These are phyloP conservation scores for Pleodorina starrii DNA, from an alignment of 139 green algal species.

Conservation along the genomic window DNA sequence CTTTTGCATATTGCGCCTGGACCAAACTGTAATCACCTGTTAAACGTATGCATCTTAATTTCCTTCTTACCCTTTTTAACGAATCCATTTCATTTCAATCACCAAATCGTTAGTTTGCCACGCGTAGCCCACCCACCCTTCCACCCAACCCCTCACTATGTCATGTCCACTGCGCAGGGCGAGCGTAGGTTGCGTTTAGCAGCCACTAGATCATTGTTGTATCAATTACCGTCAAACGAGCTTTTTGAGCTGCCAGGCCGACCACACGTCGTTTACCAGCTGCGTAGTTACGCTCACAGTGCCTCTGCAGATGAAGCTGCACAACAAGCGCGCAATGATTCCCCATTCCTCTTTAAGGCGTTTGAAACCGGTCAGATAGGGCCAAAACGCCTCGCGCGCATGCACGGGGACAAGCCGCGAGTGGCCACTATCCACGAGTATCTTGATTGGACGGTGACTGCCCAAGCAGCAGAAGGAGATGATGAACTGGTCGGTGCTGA, in stretches of 20 bases:
- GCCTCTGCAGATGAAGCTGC: slow-evolving; percentile 39
- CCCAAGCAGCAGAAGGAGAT: slow-evolving; percentile 70
- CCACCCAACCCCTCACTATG: too few species aligned
- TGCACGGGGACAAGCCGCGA: slow-evolving; percentile 76
- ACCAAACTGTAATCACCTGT: too few species aligned
- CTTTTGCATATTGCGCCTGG: too few species aligned
- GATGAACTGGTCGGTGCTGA: slow-evolving; percentile 73
- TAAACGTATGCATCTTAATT: too few species aligned
- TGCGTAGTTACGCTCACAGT: slow-evolving; percentile 68
- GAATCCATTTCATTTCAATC: too few species aligned
- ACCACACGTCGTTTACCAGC: slow-evolving; percentile 78
- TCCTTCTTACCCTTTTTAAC: too few species aligned
- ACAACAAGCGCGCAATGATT: slow-evolving; percentile 69
- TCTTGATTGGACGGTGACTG: slow-evolving; percentile 95
- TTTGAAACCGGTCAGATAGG: slow-evolving; percentile 90
- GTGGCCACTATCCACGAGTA: slow-evolving; percentile 96
- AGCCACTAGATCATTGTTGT: slow-evolving; percentile 59
- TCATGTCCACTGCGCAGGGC: slow-evolving; percentile 56
- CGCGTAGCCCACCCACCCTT: too few species aligned
- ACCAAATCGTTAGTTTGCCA: too few species aligned
- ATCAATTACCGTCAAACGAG: slow-evolving; percentile 66
- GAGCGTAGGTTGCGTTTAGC: slow-evolving; percentile 49
- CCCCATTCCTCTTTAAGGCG: slow-evolving; percentile 93
- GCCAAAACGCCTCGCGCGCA: slow-evolving; percentile 73
- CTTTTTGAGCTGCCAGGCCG: slow-evolving; percentile 83